Conservation (phyloP, 805 yeast species). For the Saturnispora diversa region DNA sequence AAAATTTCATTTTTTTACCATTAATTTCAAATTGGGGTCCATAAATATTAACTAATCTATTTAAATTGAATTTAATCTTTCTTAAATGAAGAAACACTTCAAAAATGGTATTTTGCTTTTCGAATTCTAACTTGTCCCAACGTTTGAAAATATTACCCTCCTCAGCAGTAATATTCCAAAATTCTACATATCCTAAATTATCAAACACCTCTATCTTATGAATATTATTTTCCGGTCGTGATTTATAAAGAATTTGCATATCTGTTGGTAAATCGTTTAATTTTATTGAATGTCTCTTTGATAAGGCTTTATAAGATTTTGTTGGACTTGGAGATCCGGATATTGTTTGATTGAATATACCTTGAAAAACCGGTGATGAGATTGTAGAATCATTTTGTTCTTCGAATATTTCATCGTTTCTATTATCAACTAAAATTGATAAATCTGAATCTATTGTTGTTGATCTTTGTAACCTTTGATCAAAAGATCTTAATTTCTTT, state of each 20-base stretch:
- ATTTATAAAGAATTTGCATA: slow-evolving; percentile 22
- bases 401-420: slow-evolving; percentile 4
- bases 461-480: slow-evolving; percentile 4
- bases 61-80: slow-evolving; percentile 23
- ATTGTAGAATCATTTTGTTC: neutral
- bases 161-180: slow-evolving; percentile 25
- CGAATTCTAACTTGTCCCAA: slow-evolving; percentile 25
- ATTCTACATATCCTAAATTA: slow-evolving; percentile 22
- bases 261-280: slow-evolving; percentile 17
- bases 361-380: neutral
- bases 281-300: neutral
- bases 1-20: slow-evolving; percentile 10
- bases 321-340: slow-evolving; percentile 12
- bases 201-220: slow-evolving; percentile 22
- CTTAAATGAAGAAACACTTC: slow-evolving; percentile 24
- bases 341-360: slow-evolving; percentile 9
- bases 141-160: slow-evolving; percentile 18
- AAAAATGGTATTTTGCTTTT: slow-evolving; percentile 26
- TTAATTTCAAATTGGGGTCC: slow-evolving; percentile 21
- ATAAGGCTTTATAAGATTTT: neutral
- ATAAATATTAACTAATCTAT: slow-evolving; percentile 24
- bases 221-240: slow-evolving; percentile 21
- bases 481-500: slow-evolving; percentile 3
- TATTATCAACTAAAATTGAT: neutral
- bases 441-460: slow-evolving; percentile 7